Conservation (phyloP, 768 basidiomycete genomes). For the Phlebiopsis flavidoalba region DNA sequence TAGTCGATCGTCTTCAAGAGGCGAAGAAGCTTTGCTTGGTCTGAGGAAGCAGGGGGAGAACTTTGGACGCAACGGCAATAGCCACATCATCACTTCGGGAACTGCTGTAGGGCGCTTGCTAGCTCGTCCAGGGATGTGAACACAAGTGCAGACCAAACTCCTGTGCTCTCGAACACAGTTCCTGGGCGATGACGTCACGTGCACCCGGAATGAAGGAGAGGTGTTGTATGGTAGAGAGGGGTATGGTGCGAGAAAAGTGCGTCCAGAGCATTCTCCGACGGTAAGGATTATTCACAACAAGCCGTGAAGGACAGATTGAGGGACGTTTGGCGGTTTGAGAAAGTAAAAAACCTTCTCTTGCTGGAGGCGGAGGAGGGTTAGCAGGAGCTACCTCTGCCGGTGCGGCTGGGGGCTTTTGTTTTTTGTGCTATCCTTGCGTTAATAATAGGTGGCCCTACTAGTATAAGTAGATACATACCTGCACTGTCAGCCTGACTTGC, state of each 20-base stretch:
- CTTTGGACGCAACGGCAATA: slow-evolving; percentile 71
- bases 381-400: neutral
- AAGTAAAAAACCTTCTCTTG: slow-evolving; percentile 50
- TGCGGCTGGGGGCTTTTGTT: too few relatives aligned
- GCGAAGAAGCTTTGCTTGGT: slow-evolving; percentile 93
- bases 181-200: slow-evolving; percentile 83
- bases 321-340: slow-evolving; percentile 80
- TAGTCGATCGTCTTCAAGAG: slow-evolving; percentile 97
- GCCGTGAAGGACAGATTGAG: slow-evolving; percentile 75
- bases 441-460: neutral
- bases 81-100: slow-evolving; percentile 52
- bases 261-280: slow-evolving; percentile 92
- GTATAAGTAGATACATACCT: neutral
- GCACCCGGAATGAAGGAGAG: slow-evolving; percentile 85
- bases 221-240: slow-evolving; percentile 86
- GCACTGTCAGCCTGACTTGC: neutral
- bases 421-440: neutral
- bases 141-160: slow-evolving; percentile 77
- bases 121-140: slow-evolving; percentile 55
- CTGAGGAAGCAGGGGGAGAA: slow-evolving; percentile 93
- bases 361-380: slow-evolving; percentile 10
- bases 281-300: slow-evolving; percentile 97
- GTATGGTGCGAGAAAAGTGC: slow-evolving; percentile 97
- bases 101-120: slow-evolving; percentile 55
- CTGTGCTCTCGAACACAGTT: slow-evolving; percentile 81